Percentiles rank a stretch among this genome's conserved stretches.
Evolutionary conservation across 352 stramenopile genomes (phyloP).

Genomic region (Phytopythium ostracodes): DNA sequence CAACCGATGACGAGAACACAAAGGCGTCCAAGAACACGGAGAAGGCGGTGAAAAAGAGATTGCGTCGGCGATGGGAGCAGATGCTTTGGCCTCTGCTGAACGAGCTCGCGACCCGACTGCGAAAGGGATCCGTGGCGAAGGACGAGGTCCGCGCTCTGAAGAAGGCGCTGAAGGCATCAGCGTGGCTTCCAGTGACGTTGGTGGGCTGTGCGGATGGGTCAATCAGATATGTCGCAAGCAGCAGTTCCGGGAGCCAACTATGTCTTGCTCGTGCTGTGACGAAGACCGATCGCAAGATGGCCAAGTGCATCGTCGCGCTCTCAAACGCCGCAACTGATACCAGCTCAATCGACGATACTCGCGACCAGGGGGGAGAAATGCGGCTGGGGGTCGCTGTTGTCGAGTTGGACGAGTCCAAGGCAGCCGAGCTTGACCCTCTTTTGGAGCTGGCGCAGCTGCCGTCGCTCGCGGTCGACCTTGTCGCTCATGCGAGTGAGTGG

Average conservation of each 20-base stretch:
- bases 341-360: background rate
- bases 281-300: conserved; percentile 31
- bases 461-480: conserved; percentile 20
- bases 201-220: background rate
- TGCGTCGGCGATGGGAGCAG: conserved; percentile 22
- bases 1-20: background rate
- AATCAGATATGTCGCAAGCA: background rate
- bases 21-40: conserved; percentile 16
- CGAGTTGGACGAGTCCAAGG: conserved; percentile 17
- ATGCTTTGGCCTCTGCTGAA: conserved; percentile 37
- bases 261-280: conserved; percentile 21
- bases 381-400: conserved; percentile 22
- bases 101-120: conserved; percentile 34
- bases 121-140: conserved; percentile 38
- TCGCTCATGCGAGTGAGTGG: conserved; percentile 27
- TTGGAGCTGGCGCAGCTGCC: conserved; percentile 30
- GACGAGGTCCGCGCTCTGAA: conserved; percentile 37
- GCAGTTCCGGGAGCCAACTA: background rate
- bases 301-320: conserved; percentile 32
- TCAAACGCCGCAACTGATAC: conserved; percentile 10
- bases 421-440: conserved; percentile 26
- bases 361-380: conserved; percentile 3
- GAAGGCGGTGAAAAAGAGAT: conserved; percentile 7
- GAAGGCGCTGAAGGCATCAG: conserved; percentile 31
- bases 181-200: conserved; percentile 27